phyloP scores from a whole-genome alignment of 768 basidiomycete genomes.

The Lactarius akahatsu region DNA sequence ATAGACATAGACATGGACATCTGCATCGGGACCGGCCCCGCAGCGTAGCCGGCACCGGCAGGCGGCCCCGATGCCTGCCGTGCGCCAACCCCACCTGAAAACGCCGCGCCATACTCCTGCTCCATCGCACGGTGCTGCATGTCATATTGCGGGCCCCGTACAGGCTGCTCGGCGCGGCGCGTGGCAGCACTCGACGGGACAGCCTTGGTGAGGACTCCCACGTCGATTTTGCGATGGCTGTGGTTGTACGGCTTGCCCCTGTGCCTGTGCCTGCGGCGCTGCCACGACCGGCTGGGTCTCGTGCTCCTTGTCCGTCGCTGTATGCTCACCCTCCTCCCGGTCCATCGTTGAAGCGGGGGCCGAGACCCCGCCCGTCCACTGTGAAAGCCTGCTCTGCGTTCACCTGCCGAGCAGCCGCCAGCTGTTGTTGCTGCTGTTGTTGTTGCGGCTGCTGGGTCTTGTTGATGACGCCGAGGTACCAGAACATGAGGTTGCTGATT shows the following conservation, averaged over 20 bases:
- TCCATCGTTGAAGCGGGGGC: conserved; percentile 23
- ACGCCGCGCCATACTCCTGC: conserved; percentile 64
- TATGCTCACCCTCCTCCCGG: conserved; percentile 40
- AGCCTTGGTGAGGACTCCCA: conserved; percentile 68
- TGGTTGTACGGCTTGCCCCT: conserved; percentile 28
- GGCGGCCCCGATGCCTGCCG: conserved; percentile 5
- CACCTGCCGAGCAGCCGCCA: conserved; percentile 19
- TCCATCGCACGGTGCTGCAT: conserved; percentile 93
- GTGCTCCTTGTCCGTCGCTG: conserved; percentile 41
- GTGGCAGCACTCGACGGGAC: conserved; percentile 45
- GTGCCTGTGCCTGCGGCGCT: conserved; percentile 1
- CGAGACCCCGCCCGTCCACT: conserved; percentile 20
- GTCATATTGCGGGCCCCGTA: conserved; percentile 89
- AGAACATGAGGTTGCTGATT: conserved; percentile 96
- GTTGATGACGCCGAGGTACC: conserved; percentile 98
- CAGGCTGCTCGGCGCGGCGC: conserved; percentile 80
- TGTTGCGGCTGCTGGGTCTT: conserved; percentile 62
- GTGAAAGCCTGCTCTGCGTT: conserved; percentile 33
- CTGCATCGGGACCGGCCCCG: conserved; percentile 27
- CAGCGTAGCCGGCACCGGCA: conserved; percentile 28
- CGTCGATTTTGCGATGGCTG: conserved; percentile 46
- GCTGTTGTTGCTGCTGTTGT: conserved; percentile 29
- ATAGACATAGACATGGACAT: conserved; percentile 12
- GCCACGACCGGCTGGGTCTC: conserved; percentile 42
- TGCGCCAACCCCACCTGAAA: conserved; percentile 21